phyloP scores from a whole-genome alignment of 2,329 filamentous ascomycete species.

The Aspergillus tanneri region DNA sequence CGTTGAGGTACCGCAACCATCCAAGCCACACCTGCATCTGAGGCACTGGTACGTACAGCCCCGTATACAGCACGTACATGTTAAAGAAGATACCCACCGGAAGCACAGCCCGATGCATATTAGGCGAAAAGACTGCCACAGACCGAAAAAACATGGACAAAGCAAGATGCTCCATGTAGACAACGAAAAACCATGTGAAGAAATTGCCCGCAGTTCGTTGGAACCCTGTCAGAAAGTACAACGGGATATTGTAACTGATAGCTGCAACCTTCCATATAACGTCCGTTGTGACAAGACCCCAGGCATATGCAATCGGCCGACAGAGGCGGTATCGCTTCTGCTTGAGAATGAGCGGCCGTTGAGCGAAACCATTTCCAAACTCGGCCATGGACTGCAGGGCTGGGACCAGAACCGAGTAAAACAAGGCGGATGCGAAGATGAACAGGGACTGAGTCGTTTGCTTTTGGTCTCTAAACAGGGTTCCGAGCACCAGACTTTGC shows the following conservation, averaged over 20 bases:
- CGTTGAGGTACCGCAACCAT: slow-evolving; percentile 75
- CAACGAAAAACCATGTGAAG: slow-evolving; percentile 66
- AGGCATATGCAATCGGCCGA: slow-evolving; percentile 69
- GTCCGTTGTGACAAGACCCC: slow-evolving; percentile 76
- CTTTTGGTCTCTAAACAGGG: slow-evolving; percentile 16
- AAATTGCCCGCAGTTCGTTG: slow-evolving; percentile 66
- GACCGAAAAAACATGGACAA: slow-evolving; percentile 75
- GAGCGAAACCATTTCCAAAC: slow-evolving; percentile 15
- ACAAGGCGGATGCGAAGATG: slow-evolving; percentile 12
- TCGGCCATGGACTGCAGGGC: slow-evolving; percentile 14
- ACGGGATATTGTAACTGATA: slow-evolving; percentile 68
- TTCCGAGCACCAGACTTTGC: slow-evolving; percentile 15
- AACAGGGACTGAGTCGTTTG: slow-evolving; percentile 8
- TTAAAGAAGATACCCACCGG: slow-evolving; percentile 75
- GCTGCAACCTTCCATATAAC: slow-evolving; percentile 67
- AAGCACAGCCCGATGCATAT: slow-evolving; percentile 80
- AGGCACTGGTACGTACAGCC: slow-evolving; percentile 73
- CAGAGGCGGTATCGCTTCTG: slow-evolving; percentile 44
- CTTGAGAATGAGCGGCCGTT: slow-evolving; percentile 16
- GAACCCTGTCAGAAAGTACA: slow-evolving; percentile 72
- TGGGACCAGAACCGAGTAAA: slow-evolving; percentile 15
- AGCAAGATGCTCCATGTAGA: slow-evolving; percentile 49
- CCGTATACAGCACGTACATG: slow-evolving; percentile 71
- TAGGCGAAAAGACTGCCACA: slow-evolving; percentile 68
- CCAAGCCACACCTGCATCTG: slow-evolving; percentile 70